These are phyloP conservation scores for Leccinum subgranulosum DNA, from an alignment of 768 basidiomycete species.

Conservation along the genomic window DNA sequence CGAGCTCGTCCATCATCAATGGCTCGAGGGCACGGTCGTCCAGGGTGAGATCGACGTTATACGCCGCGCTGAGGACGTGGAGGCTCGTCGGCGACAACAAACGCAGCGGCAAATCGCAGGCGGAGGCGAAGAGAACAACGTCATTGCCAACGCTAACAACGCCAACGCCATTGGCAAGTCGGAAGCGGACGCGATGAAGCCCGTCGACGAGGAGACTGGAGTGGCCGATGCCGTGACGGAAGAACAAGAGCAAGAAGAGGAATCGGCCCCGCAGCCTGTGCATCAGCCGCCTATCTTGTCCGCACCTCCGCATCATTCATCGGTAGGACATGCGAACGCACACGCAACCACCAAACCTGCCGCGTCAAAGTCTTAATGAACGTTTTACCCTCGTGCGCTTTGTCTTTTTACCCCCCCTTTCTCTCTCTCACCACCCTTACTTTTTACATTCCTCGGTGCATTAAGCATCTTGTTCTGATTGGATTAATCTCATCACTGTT, in stretches of 20 bases:
- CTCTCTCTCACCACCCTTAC: background rate
- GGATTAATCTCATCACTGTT: constrained; percentile 6
- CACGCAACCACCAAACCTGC: constrained; percentile 12
- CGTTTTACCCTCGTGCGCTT: background rate
- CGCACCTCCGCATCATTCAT: constrained; percentile 28
- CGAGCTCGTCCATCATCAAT: constrained; percentile 83
- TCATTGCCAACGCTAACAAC: background rate
- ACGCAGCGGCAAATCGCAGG: constrained; percentile 11
- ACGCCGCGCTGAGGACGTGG: constrained; percentile 56
- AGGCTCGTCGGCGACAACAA: constrained; percentile 28
- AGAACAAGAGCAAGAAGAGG: constrained; percentile 5
- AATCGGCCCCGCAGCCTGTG: background rate
- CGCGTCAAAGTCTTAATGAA: constrained; percentile 5
- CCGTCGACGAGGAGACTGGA: constrained; percentile 51
- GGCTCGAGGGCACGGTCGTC: constrained; percentile 82
- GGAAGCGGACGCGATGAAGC: constrained; percentile 68
- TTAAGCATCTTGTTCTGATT: background rate
- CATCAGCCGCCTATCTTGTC: constrained; percentile 33
- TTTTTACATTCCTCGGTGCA: background rate
- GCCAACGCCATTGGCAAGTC: constrained; percentile 11
- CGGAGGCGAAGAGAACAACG: background rate
- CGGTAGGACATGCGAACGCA: background rate
- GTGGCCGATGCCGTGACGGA: constrained; percentile 3
- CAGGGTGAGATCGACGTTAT: constrained; percentile 90
- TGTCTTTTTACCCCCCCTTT: background rate